Base-by-base conservation (phyloP, 1,284 basidiomycete species). In the Stygiomarasmius scandens region DNA sequence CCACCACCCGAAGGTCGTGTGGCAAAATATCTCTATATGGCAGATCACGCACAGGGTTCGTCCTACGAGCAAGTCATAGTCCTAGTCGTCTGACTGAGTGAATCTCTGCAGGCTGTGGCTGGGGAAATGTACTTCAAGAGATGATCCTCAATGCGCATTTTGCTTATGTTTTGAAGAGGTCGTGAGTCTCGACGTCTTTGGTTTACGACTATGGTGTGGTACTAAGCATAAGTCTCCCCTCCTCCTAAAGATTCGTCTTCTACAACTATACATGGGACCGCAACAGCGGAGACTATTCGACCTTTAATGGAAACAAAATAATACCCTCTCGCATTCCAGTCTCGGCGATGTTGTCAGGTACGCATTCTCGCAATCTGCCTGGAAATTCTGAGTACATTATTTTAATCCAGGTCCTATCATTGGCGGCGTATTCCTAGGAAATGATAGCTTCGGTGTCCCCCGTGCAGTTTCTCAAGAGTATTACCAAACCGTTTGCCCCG, bases 101-200 rank as follows among this genome's bases (percentile, higher is more conserved):
- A 19, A 4, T 36, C 25, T 16, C 24, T 61, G 12, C 29, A 78
- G 80, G 64, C 12, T 73, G 75, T 34, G 84, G 84, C 2, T 86
- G 84, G 83, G 84, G 84, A 6, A 86, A 86, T 56, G 74, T 69
- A 2, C 74, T 86, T 72, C 81, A 86, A 56, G 83, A 84, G 58
- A 75, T 81, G 61, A 54, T 84, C 3, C 62, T 84, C 52, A 79
- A 80, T 58, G 72, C 82, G 0, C 73, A 82, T 49, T 65, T 86
- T 1, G 80, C 84, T 0, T 74, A 78, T 49, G 66, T 48, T 2
- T 41, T 54, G 1, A 56, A 58, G 16, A 43, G 57, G 16, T 45
- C 60, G 36, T 54, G 36, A 41, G 56, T 32, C 16, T 12, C 38
- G 14, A 9, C 11, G 11, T 9, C 38, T 16, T 5, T 41, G 29